Percentiles rank a stretch among this genome's conserved stretches.
Evolutionary conservation across 129 eudicot genomes (phyloP).

Genomic region (Escallonia herrerae): DNA sequence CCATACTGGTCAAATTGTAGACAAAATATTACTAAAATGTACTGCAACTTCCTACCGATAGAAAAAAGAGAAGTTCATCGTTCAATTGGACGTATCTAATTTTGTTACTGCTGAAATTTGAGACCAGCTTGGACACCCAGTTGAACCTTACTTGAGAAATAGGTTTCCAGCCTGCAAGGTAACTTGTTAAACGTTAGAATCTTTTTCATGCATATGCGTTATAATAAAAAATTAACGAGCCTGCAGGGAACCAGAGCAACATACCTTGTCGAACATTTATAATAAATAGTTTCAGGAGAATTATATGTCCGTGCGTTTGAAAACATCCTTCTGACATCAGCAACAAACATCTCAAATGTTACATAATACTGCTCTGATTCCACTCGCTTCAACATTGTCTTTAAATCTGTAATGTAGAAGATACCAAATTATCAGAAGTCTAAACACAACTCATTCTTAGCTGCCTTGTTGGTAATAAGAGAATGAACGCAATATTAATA

Average conservation of each 20-base stretch:
- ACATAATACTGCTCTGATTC: conserved; percentile 88
- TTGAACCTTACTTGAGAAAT: conserved; percentile 64
- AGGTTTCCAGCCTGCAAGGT: conserved; percentile 63
- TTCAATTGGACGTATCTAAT: not conserved
- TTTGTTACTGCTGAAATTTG: conserved; percentile 44
- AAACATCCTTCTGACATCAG: conserved; percentile 91
- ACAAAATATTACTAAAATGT: no score
- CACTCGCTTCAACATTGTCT: conserved; percentile 84
- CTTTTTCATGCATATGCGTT: no score
- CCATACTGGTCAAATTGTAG: no score
- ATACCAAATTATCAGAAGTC: not conserved
- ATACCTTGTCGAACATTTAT: conserved; percentile 87
- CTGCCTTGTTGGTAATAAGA: no score
- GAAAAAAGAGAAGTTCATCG: not conserved
- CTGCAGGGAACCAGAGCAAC: not conserved
- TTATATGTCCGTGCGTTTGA: conserved; percentile 88
- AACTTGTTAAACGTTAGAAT: no score
- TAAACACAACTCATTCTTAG: no score
- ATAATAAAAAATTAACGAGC: not conserved
- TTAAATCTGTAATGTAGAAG: conserved; percentile 50
- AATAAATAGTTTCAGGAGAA: conserved; percentile 87
- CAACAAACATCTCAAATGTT: conserved; percentile 89
- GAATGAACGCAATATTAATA: no score
- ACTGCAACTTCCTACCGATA: no score
- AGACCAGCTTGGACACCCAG: conserved; percentile 55